Conservation (phyloP, 2,329 filamentous ascomycete species). For the Byssochlamys sp. region DNA sequence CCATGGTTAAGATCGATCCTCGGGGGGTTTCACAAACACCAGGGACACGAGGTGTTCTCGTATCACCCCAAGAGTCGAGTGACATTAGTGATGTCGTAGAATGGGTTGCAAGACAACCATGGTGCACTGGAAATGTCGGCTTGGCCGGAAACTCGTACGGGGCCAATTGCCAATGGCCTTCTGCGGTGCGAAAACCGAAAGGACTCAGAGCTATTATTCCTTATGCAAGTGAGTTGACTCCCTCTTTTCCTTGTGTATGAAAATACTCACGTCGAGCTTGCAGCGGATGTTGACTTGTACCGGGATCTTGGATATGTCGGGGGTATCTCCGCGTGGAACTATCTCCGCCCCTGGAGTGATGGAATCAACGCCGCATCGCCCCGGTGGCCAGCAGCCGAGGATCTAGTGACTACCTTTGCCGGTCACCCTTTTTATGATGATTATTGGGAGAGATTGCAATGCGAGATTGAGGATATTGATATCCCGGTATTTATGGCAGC, state of each 20-base stretch:
- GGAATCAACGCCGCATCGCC: neutral
- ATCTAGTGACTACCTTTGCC: neutral
- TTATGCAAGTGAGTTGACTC: neutral
- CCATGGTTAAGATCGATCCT: conserved; percentile 1
- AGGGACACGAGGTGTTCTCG: neutral
- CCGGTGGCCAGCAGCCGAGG: neutral
- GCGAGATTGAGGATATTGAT: neutral
- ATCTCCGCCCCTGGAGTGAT: neutral
- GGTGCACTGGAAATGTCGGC: neutral
- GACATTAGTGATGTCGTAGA: neutral
- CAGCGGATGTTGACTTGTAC: neutral
- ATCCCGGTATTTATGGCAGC: neutral
- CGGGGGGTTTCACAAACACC: neutral
- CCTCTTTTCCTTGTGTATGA: neutral
- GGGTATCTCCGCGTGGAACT: neutral
- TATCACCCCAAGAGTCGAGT: neutral
- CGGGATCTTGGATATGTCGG: neutral
- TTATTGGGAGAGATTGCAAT: neutral
- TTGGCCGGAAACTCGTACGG: neutral
- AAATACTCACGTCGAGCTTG: neutral
- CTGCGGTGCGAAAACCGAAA: neutral
- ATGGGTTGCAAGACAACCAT: neutral
- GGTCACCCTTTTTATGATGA: neutral
- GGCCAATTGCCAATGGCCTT: neutral
- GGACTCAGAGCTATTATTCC: neutral